These are phyloP conservation scores for Cylindrotheca fusiformis DNA, from an alignment of 108 stramenopile species.

Conservation along the genomic window DNA sequence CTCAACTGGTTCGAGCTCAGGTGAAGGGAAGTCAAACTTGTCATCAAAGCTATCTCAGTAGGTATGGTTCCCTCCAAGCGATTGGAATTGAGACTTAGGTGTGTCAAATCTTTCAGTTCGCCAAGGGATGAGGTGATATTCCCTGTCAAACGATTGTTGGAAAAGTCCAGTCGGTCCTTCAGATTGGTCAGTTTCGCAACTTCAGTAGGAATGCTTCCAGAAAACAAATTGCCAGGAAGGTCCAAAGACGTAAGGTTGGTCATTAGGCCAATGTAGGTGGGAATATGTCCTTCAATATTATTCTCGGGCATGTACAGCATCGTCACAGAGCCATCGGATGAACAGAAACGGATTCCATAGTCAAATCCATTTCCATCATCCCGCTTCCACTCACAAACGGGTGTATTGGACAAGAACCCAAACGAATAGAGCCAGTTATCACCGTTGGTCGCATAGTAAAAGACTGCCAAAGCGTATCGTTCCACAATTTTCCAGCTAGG, in stretches of 20 bases:
- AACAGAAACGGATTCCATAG: not conserved
- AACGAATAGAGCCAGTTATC: slow-evolving; percentile 24
- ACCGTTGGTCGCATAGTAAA: slow-evolving; percentile 38
- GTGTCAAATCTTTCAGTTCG: not conserved
- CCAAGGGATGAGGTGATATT: not conserved
- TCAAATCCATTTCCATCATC: not conserved
- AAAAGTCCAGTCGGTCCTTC: not conserved
- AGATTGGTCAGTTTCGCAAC: not conserved
- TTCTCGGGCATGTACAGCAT: not conserved
- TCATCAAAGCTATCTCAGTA: not conserved
- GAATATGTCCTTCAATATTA: not conserved
- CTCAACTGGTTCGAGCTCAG: not conserved
- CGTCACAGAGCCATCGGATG: not conserved
- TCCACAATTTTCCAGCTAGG: slow-evolving; percentile 1
- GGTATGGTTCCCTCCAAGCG: not conserved
- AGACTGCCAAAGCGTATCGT: slow-evolving; percentile 34
- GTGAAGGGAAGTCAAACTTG: not conserved
- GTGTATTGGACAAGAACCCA: slow-evolving; percentile 30
- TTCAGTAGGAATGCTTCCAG: not conserved
- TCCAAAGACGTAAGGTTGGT: not conserved
- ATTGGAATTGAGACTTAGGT: not conserved
- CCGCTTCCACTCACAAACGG: too few relatives aligned
- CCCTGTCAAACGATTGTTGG: not conserved
- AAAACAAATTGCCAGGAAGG: not conserved
- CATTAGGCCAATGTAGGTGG: not conserved